phyloP scores from a whole-genome alignment of 306 rosid species.

The Prunus armeniaca region DNA sequence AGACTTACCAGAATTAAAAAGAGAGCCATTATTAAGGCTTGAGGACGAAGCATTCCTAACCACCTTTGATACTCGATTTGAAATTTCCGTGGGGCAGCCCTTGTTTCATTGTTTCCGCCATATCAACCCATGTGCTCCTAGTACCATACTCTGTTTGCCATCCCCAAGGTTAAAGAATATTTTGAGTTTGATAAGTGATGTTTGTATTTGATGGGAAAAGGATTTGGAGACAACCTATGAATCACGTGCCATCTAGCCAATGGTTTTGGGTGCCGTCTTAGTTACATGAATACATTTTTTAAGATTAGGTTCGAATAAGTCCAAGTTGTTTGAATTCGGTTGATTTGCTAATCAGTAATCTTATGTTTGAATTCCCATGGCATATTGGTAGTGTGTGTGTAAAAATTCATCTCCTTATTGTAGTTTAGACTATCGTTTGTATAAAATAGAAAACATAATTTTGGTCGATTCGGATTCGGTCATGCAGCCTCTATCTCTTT shows the following conservation, averaged over 20 bases:
- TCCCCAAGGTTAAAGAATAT: neutral
- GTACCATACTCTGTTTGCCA: neutral
- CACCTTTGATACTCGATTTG: neutral
- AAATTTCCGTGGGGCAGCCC: neutral
- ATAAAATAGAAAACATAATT: no score
- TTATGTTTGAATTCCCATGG: fast-evolving
- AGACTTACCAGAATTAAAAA: neutral
- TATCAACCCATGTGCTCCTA: neutral
- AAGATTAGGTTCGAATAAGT: no score
- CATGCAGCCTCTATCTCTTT: no score
- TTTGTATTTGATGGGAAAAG: neutral
- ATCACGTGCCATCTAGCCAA: neutral
- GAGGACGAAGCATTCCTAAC: neutral
- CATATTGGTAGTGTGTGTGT: no score
- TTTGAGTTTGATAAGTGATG: neutral
- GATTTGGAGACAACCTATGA: neutral
- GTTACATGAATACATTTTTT: neutral
- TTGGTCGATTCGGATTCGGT: no score
- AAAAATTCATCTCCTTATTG: no score
- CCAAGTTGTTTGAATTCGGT: no score
- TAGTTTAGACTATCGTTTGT: no score
- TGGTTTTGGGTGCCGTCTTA: neutral
- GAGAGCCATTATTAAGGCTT: neutral
- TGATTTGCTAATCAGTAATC: fast-evolving
- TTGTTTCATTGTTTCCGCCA: neutral